Evolutionary conservation across 176 grass and related monocot species (phyloP).

Genomic region (bread wheat (Triticum aestivum)): IWGSC_CS_RefSeq_v2.1 NC_057799.1:297087612-297088111

Average conservation of each 20-base stretch:
- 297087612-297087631: not conserved
- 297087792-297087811: not conserved
- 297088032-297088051: slow-evolving; percentile 72
- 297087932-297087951: slow-evolving; percentile 6
- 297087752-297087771: not conserved
- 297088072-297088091: not conserved
- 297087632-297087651: not conserved
- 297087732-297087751: not conserved
- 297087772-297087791: not conserved
- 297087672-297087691: not conserved
- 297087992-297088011: slow-evolving; percentile 77
- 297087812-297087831: not conserved
- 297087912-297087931: slow-evolving; percentile 18
- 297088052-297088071: slow-evolving; percentile 11
- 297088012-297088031: slow-evolving; percentile 68
- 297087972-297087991: slow-evolving; percentile 51
- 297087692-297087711: not conserved
- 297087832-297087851: slow-evolving; percentile 4
- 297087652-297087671: not conserved
- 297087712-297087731: not conserved
- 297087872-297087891: not conserved
- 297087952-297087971: slow-evolving; percentile 76
- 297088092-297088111: not conserved
- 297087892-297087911: not conserved
- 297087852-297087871: not conserved